phyloP scores from a whole-genome alignment of 73 alveolate genomes.

The Uronychia setigera region DNA sequence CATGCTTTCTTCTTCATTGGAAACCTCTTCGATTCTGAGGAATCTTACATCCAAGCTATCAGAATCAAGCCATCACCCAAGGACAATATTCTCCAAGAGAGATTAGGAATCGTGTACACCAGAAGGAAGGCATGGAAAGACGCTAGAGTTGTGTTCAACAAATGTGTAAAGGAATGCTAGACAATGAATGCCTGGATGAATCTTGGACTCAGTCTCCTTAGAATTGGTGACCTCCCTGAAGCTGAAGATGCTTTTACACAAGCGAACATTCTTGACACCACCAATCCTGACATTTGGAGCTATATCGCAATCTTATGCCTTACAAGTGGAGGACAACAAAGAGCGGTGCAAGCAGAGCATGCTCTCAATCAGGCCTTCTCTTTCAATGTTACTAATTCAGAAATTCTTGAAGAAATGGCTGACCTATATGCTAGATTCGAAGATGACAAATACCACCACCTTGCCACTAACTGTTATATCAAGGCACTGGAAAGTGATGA shows the following conservation, averaged over 20 bases:
- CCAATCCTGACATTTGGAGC: constrained; percentile 94
- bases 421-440: constrained; percentile 47
- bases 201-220: constrained; percentile 91
- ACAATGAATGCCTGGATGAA: constrained; percentile 94
- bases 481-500: constrained; percentile 10
- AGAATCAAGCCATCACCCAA: constrained; percentile 53
- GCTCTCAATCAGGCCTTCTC: constrained; percentile 80
- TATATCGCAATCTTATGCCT: constrained; percentile 81
- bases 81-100: constrained; percentile 52
- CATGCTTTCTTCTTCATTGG: constrained; percentile 78
- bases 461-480: constrained; percentile 21
- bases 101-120: constrained; percentile 94
- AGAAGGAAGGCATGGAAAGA: constrained; percentile 98
- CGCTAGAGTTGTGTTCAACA: constrained; percentile 94
- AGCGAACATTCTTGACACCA: constrained; percentile 85
- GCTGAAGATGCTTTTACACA: constrained; percentile 96
- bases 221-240: constrained; percentile 83
- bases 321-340: constrained; percentile 58
- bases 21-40: constrained; percentile 85
- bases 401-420: constrained; percentile 77
- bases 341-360: constrained; percentile 68
- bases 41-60: constrained; percentile 81
- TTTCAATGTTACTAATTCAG: constrained; percentile 68
- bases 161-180: constrained; percentile 78
- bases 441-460: constrained; percentile 13